A percentile compares a stretch with the other conserved stretches of the same genome.
phyloP scores from a whole-genome alignment of 495 filamentous ascomycete genomes.

The Daldinia grandis region DNA sequence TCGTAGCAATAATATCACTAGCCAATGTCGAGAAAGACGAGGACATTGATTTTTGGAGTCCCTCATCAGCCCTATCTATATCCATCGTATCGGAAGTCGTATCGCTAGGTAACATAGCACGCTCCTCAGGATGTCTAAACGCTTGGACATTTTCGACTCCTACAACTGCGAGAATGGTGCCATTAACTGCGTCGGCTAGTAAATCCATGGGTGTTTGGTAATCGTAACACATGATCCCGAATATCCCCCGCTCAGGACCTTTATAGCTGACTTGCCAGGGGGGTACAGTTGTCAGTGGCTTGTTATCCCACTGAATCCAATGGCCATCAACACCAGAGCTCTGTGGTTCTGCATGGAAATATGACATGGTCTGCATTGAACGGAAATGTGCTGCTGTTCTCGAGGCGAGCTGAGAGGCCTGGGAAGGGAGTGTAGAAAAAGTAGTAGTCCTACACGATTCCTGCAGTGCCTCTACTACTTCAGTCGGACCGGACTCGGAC shows the following conservation, averaged over 20 bases:
- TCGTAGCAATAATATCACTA: slow-evolving; percentile 14
- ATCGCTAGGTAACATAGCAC: slow-evolving; percentile 8
- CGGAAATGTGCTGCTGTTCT: slow-evolving; percentile 74
- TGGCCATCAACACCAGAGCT: neutral
- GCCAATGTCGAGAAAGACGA: slow-evolving; percentile 13
- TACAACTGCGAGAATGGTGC: slow-evolving; percentile 53
- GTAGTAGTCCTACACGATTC: slow-evolving; percentile 46
- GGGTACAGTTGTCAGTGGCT: slow-evolving; percentile 49
- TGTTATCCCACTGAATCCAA: slow-evolving; percentile 48
- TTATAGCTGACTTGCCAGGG: slow-evolving; percentile 55
- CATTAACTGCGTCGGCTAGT: slow-evolving; percentile 56
- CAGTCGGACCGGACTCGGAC: slow-evolving; percentile 72
- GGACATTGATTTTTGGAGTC: neutral
- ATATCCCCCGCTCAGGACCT: slow-evolving; percentile 45
- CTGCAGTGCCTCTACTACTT: slow-evolving; percentile 67
- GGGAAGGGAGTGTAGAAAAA: slow-evolving; percentile 62
- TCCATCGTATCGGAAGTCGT: slow-evolving; percentile 21
- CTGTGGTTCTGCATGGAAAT: slow-evolving; percentile 66
- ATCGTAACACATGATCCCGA: slow-evolving; percentile 58
- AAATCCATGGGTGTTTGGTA: slow-evolving; percentile 52
- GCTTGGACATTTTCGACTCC: slow-evolving; percentile 48
- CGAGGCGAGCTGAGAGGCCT: slow-evolving; percentile 67
- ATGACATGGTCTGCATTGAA: slow-evolving; percentile 82
- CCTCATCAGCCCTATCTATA: slow-evolving; percentile 21
- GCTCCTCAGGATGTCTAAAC: slow-evolving; percentile 41